Conservation (phyloP, 2,329 filamentous ascomycete species). For the Sordariomycetes sp. region DNA sequence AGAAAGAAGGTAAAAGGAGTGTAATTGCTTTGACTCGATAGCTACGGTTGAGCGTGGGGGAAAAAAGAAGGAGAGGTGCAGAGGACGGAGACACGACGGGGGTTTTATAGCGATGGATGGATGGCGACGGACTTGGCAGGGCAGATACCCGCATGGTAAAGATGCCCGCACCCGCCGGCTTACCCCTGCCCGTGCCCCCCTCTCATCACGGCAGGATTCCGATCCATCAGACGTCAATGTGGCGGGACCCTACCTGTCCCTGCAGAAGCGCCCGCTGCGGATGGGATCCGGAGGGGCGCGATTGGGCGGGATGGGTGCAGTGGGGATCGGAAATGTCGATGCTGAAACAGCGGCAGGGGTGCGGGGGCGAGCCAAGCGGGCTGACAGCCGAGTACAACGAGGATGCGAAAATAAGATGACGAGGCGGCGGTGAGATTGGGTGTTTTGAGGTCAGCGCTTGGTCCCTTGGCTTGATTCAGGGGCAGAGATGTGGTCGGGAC, state of each 20-base stretch:
- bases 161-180: background rate
- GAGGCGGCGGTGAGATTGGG: background rate
- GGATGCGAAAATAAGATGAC: background rate
- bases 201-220: background rate
- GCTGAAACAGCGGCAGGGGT: background rate
- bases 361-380: background rate
- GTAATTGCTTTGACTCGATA: conserved; percentile 2
- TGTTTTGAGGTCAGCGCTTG: too few relatives aligned
- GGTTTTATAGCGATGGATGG: background rate
- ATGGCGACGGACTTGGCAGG: too few relatives aligned
- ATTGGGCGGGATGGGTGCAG: background rate
- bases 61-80: background rate
- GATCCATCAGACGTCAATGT: background rate
- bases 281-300: background rate
- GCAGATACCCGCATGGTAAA: background rate
- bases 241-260: background rate
- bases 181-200: background rate
- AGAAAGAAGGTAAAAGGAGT: background rate
- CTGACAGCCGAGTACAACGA: too few relatives aligned
- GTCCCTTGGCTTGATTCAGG: too few relatives aligned
- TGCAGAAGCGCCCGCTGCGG: background rate
- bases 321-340: background rate
- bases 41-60: conserved; percentile 1
- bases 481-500: too few relatives aligned
- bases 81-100: background rate